phyloP scores from a whole-genome alignment of 1,139 yeast genomes.

The Hansenula anomala region DNA sequence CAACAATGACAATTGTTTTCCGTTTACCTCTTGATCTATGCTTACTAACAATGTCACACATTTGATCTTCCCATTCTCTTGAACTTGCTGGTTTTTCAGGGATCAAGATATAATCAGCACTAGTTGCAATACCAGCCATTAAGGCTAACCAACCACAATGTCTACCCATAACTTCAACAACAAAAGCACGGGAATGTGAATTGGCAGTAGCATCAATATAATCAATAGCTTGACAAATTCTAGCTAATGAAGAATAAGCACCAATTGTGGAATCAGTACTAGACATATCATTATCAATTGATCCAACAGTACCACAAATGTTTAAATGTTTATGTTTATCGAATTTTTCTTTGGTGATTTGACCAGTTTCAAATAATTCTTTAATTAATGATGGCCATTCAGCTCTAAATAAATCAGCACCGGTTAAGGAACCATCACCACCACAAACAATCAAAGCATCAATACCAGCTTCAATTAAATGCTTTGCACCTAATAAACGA shows the following conservation, averaged over 20 bases:
- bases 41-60: conserved; percentile 63
- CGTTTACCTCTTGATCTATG: conserved; percentile 88
- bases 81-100: conserved; percentile 84
- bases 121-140: conserved; percentile 93
- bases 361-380: conserved; percentile 55
- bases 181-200: conserved; percentile 96
- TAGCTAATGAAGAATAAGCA: conserved; percentile 86
- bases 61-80: conserved; percentile 68
- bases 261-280: conserved; percentile 96
- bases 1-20: conserved; percentile 92
- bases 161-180: conserved; percentile 98
- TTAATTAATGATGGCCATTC: conserved; percentile 89
- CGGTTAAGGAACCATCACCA: conserved; percentile 97
- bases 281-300: conserved; percentile 97
- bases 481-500: conserved; percentile 74
- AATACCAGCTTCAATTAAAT: conserved; percentile 82
- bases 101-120: conserved; percentile 90
- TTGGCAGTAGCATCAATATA: conserved; percentile 96
- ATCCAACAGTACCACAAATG: conserved; percentile 93
- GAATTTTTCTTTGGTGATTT: conserved; percentile 52
- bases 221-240: conserved; percentile 92
- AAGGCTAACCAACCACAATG: conserved; percentile 98
- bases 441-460: conserved; percentile 98
- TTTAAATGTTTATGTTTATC: conserved; percentile 67
- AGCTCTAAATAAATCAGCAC: conserved; percentile 88